Base-by-base conservation (phyloP, 2,329 filamentous ascomycete genomes). In the Monosporascus sp. region DNA sequence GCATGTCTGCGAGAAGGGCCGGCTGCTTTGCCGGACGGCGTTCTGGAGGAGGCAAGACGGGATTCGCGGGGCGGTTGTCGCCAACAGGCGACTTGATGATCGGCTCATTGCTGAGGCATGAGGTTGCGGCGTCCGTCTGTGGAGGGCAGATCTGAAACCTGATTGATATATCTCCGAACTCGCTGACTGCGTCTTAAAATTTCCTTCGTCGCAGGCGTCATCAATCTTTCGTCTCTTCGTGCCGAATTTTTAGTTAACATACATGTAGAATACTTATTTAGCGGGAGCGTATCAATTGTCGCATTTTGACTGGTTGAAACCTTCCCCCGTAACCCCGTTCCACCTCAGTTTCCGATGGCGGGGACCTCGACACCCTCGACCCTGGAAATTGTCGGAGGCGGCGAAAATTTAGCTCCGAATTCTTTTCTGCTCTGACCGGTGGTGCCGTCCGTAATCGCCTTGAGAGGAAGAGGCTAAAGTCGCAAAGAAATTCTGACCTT, bases 101-200 rank as follows among this genome's bases (percentile, higher is more conserved):
- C 69, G 72, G 55, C 70, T 77, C 77, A 80, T 80, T 50, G 62
- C 68, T 60, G 61, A 58, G 50, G 58, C 64, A 69, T 70, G 48
- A 45, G 43, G n/a, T 48, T 31, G 27, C 17, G 24, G 49, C 22
- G 24, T 24, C 27, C 9, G 27, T 14, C 27, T 14, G 27, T 31
- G 3, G 27, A 31, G 27, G 9, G 27, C 9, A 3, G 27, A 14
- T 31, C 27, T 31, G 27, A 31, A 31, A 9, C 27, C 7, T n/a
- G 27, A 11, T 31, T 25, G 24, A 2, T 31, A 39, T 37, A 15
- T 11, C 25, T 22, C 27, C 2, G 25, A 22, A 9, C 15, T 17
- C 14, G 24, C 35, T 22, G 18, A 39, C 52, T 44, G 52, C 27
- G 9, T 9, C 9, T 31, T 31, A 31, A 31, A 31, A 31, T 31